Evolutionary conservation across 2,329 filamentous ascomycete genomes (phyloP).

Genomic region (Fonsecaea pugnacius): DNA sequence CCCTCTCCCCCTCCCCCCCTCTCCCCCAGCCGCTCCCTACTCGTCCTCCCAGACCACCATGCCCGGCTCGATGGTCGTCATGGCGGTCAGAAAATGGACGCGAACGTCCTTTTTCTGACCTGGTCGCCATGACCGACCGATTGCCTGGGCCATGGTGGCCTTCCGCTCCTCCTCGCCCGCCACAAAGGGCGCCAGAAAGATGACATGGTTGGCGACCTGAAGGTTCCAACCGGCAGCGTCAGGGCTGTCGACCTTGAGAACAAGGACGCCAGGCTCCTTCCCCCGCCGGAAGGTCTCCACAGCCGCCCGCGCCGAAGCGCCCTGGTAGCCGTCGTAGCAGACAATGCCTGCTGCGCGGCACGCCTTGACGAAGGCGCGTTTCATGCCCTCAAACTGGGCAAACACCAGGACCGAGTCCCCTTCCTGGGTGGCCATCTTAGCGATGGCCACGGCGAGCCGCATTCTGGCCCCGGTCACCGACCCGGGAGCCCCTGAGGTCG

Average conservation of each 20-base stretch:
- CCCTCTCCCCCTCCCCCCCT: background rate
- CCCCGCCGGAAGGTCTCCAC: slow-evolving; percentile 49
- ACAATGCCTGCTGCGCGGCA: slow-evolving; percentile 28
- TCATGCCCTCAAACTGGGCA: slow-evolving; percentile 47
- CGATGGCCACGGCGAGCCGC: slow-evolving; percentile 51
- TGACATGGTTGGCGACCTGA: slow-evolving; percentile 65
- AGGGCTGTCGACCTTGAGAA: slow-evolving; percentile 62
- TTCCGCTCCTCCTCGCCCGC: slow-evolving; percentile 59
- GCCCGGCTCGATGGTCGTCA: slow-evolving; percentile 19
- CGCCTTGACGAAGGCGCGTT: slow-evolving; percentile 22
- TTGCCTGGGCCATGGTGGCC: slow-evolving; percentile 64
- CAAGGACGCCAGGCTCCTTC: slow-evolving; percentile 54
- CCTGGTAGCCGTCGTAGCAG: slow-evolving; percentile 43
- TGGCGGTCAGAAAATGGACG: slow-evolving; percentile 55
- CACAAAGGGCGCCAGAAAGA: slow-evolving; percentile 64
- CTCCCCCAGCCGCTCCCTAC: slow-evolving; percentile 22
- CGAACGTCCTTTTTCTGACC: slow-evolving; percentile 63
- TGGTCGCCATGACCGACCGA: slow-evolving; percentile 63
- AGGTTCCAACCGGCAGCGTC: slow-evolving; percentile 68
- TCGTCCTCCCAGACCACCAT: slow-evolving; percentile 34
- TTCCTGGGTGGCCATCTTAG: slow-evolving; percentile 44
- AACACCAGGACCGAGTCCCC: slow-evolving; percentile 62
- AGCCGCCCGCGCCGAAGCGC: slow-evolving; percentile 38
- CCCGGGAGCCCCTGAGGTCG: background rate
- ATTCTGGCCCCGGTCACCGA: slow-evolving; percentile 53